A percentile compares a stretch with the other conserved stretches of the same genome.
phyloP scores from a whole-genome alignment of 768 basidiomycete species.

The Boletus tylopilopsis region DNA sequence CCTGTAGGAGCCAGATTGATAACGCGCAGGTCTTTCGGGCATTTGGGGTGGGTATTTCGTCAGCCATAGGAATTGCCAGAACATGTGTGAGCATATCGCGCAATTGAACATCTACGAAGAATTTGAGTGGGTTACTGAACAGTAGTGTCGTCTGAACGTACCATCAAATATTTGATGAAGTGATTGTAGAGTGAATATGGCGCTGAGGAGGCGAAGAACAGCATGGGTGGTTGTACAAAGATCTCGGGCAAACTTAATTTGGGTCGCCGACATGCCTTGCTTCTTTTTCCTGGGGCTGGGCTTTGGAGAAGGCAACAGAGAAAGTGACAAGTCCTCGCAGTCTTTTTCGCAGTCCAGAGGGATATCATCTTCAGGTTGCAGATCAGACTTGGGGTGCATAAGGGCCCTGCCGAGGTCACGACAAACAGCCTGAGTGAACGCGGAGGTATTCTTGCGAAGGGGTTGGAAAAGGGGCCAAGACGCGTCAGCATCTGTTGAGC shows the following conservation, averaged over 20 bases:
- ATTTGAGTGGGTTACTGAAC: slow-evolving; percentile 4
- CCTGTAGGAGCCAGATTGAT: slow-evolving; percentile 70
- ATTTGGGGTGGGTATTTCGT: slow-evolving; percentile 72
- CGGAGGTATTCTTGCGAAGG: slow-evolving; percentile 48
- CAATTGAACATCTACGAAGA: slow-evolving; percentile 51
- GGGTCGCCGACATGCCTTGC: slow-evolving; percentile 70
- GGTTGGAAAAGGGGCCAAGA: slow-evolving; percentile 75
- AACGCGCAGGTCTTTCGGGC: slow-evolving; percentile 83
- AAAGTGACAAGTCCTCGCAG: slow-evolving; percentile 20
- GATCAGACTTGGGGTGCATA: slow-evolving; percentile 45
- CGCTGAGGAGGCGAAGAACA: slow-evolving; percentile 60
- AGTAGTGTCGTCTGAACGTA: slow-evolving; percentile 29
- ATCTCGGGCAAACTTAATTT: slow-evolving; percentile 77
- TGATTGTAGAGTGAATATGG: slow-evolving; percentile 58
- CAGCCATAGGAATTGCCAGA: slow-evolving; percentile 68
- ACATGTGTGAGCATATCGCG: slow-evolving; percentile 56
- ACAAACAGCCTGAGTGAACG: slow-evolving; percentile 55
- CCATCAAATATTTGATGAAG: slow-evolving; percentile 60
- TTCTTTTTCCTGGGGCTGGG: slow-evolving; percentile 55
- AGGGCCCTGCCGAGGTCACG: slow-evolving; percentile 67
- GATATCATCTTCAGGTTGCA: slow-evolving; percentile 19
- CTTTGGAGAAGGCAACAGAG: slow-evolving; percentile 62
- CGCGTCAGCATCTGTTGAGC: slow-evolving; percentile 49
- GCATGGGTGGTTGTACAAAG: slow-evolving; percentile 70
- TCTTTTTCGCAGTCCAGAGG: slow-evolving; percentile 24